Evolutionary conservation across 192 early-diverging fungal species (phyloP).

Genomic region (Pilaira anomala): DNA sequence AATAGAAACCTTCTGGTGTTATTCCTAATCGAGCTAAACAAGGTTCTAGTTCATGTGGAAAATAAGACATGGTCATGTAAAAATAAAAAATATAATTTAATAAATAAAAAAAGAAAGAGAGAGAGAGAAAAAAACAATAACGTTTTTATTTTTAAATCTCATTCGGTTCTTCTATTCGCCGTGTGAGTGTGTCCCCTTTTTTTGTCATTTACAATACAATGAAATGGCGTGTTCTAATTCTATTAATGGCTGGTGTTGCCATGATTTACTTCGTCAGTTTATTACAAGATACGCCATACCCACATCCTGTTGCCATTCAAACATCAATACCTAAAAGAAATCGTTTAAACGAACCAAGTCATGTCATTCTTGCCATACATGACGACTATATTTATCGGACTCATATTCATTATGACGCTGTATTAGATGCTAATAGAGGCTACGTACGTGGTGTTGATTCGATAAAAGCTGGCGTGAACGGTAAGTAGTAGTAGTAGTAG

Average conservation of each 20-base stretch:
- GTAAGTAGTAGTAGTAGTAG: no score
- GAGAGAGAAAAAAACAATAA: conserved; percentile 2
- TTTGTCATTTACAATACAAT: conserved; percentile 20
- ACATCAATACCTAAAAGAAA: neutral
- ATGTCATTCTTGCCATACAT: conserved; percentile 10
- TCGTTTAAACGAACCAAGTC: neutral
- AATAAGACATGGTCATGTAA: conserved; percentile 14
- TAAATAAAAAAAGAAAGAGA: conserved; percentile 6
- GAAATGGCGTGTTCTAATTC: conserved; percentile 36
- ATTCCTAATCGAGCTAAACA: conserved; percentile 32
- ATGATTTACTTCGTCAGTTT: conserved; percentile 34
- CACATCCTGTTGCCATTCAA: conserved; percentile 21
- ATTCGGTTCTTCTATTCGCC: neutral
- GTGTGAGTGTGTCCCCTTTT: neutral
- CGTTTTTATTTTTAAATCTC: neutral
- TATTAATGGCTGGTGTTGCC: conserved; percentile 22
- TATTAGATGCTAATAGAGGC: conserved; percentile 6
- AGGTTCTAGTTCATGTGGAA: conserved; percentile 27
- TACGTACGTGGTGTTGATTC: conserved; percentile 9
- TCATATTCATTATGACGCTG: conserved; percentile 17
- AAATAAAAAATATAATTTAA: conserved; percentile 1
- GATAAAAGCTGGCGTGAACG: conserved; percentile 13
- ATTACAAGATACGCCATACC: conserved; percentile 34
- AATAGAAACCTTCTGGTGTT: conserved; percentile 30
- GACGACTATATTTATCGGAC: conserved; percentile 30